A percentile compares a stretch with the other conserved stretches of the same genome.
phyloP scores from a whole-genome alignment of 1,284 basidiomycete genomes.

The Volvariella surrecta region DNA sequence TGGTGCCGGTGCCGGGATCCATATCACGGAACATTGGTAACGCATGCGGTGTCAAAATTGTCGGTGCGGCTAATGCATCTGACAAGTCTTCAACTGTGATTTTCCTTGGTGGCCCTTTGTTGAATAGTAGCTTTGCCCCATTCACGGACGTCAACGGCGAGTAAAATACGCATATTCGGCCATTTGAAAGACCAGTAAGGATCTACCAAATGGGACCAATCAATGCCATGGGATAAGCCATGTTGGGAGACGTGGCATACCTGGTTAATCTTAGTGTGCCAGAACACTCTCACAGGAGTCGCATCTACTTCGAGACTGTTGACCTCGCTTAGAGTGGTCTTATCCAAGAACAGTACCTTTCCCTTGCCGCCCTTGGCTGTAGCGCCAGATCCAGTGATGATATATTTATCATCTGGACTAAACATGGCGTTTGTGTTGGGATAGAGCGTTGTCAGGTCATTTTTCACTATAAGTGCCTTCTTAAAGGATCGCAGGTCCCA shows the following conservation, averaged over 20 bases:
- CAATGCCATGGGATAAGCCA: constrained; percentile 4
- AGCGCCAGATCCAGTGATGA: constrained; percentile 77
- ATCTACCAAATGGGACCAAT: constrained; percentile 42
- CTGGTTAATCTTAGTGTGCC: constrained; percentile 98
- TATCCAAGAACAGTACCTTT: constrained; percentile 65
- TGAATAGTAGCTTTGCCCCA: constrained; percentile 84
- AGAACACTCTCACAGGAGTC: constrained; percentile 81
- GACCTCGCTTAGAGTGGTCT: constrained; percentile 59
- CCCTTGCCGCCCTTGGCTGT: constrained; percentile 61
- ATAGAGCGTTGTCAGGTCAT: constrained; percentile 71
- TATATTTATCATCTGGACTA: constrained; percentile 82
- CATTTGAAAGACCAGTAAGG: constrained; percentile 80
- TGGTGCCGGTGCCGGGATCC: constrained; percentile 63
- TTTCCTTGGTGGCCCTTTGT: constrained; percentile 65
- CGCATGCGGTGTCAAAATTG: constrained; percentile 86
- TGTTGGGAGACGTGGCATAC: constrained; percentile 33
- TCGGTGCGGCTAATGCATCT: constrained; percentile 70
- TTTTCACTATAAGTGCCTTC: constrained; percentile 68
- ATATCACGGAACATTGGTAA: constrained; percentile 85
- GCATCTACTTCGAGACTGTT: constrained; percentile 59
- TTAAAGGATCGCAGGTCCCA: constrained; percentile 92
- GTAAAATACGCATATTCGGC: constrained; percentile 84
- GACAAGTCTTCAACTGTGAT: constrained; percentile 79
- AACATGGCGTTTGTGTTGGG: constrained; percentile 89
- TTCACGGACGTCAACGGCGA: constrained; percentile 82